Conservation (phyloP, 805 yeast genomes). For the Metschnikowia aberdeeniae region DNA sequence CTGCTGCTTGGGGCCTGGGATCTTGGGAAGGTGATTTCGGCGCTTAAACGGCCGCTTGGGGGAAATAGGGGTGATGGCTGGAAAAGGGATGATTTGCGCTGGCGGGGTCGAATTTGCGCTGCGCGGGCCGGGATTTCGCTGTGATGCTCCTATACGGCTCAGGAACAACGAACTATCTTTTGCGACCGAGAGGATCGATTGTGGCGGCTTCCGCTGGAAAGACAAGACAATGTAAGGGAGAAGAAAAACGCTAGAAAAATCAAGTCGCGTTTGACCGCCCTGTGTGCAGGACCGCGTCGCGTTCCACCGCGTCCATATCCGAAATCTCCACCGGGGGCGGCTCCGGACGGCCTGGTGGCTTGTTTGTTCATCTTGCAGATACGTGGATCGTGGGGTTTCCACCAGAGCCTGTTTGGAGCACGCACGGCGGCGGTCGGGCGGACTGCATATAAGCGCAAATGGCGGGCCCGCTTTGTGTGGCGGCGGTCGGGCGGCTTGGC, state of each 20-base stretch:
- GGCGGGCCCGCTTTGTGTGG: too few species aligned
- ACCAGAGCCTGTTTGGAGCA: too few species aligned
- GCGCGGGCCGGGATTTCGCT: background rate
- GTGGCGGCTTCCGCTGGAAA: background rate
- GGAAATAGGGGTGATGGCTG: background rate
- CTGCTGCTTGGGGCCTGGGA: too few species aligned
- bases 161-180: too few species aligned
- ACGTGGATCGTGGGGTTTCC: too few species aligned
- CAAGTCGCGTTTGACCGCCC: constrained; percentile 1
- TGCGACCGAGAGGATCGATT: background rate
- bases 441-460: too few species aligned
- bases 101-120: background rate
- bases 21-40: background rate
- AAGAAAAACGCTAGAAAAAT: constrained; percentile 1
- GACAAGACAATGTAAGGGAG: background rate
- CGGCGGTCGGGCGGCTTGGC: too few species aligned
- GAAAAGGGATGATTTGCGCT: background rate
- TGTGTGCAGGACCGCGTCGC: constrained; percentile 1
- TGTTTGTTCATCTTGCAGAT: too few species aligned
- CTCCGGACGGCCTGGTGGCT: too few species aligned
- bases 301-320: background rate
- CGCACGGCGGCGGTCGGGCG: too few species aligned
- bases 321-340: too few species aligned
- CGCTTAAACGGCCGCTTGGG: background rate
- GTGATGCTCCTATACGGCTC: background rate